Evolutionary conservation across 306 rosid genomes (phyloP).

Genomic region (Purshia tridentata): DNA sequence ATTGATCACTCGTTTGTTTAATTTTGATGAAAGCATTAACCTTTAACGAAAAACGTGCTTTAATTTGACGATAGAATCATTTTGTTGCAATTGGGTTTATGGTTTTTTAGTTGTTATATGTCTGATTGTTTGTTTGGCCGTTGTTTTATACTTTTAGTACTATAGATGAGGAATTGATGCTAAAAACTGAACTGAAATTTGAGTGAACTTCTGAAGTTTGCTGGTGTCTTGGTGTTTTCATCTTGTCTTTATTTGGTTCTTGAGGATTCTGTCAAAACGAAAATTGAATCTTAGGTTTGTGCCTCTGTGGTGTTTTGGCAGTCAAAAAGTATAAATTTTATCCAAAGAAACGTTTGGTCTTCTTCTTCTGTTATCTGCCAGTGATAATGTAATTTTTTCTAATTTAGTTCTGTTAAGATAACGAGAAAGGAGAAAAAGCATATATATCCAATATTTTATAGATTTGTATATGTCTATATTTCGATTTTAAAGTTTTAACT

Average conservation of each 20-base stretch:
- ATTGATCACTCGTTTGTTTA: not conserved
- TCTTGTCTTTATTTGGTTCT: not conserved
- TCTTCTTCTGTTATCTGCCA: not conserved
- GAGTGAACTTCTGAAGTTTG: not conserved
- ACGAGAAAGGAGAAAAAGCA: no score
- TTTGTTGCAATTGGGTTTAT: no score
- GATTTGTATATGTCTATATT: constrained; percentile 8
- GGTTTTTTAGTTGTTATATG: not conserved
- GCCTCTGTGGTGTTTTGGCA: not conserved
- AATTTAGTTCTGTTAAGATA: no score
- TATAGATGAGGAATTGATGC: not conserved
- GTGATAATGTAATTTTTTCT: not conserved
- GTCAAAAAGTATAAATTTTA: not conserved
- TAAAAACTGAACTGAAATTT: not conserved
- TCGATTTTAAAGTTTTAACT: constrained; percentile 20
- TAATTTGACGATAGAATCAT: not conserved
- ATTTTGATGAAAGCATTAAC: constrained; percentile 1
- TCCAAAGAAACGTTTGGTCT: not conserved
- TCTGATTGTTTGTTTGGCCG: not conserved
- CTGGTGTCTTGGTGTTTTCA: not conserved
- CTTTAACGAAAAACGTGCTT: constrained; percentile 12
- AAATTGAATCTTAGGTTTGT: not conserved
- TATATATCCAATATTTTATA: not conserved
- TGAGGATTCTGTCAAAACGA: not conserved
- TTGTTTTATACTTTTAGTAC: not conserved